Conservation (phyloP, 1,284 basidiomycete genomes). For the Trichosporon sp. region DNA sequence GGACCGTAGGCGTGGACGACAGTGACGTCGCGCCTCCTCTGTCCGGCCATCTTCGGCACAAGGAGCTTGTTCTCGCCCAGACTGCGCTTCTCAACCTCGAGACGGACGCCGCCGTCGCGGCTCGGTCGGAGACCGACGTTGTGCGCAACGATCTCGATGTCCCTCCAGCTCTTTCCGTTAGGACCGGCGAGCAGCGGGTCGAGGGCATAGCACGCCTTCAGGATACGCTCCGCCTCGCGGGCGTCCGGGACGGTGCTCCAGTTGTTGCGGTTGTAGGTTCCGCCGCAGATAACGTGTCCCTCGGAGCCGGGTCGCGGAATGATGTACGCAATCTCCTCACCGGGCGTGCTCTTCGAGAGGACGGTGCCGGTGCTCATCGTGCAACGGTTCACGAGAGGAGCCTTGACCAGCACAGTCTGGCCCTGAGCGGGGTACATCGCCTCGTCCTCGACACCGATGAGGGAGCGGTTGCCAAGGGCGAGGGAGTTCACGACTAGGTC, state of each 20-base stretch:
- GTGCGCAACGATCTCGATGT: slow-evolving; percentile 62
- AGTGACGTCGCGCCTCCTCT: slow-evolving; percentile 57
- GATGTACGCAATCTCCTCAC: slow-evolving; percentile 47
- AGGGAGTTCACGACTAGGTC: slow-evolving; percentile 59
- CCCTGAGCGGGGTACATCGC: slow-evolving; percentile 52
- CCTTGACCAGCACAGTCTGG: slow-evolving; percentile 53
- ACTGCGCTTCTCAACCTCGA: slow-evolving; percentile 65
- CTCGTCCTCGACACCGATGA: slow-evolving; percentile 54
- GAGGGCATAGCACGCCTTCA: slow-evolving; percentile 51
- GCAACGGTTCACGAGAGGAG: slow-evolving; percentile 42
- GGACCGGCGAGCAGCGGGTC: slow-evolving; percentile 52
- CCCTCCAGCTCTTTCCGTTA: slow-evolving; percentile 46
- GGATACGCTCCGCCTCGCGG: slow-evolving; percentile 50
- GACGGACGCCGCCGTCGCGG: slow-evolving; percentile 67
- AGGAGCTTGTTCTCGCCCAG: slow-evolving; percentile 47
- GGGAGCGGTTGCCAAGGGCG: slow-evolving; percentile 51
- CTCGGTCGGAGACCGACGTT: slow-evolving; percentile 73
- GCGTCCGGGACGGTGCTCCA: slow-evolving; percentile 48
- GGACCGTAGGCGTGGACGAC: slow-evolving; percentile 72
- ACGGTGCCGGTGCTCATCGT: slow-evolving; percentile 28
- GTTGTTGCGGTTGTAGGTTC: slow-evolving; percentile 46
- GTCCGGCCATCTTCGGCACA: slow-evolving; percentile 50
- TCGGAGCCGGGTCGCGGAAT: slow-evolving; percentile 58
- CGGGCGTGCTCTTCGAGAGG: slow-evolving; percentile 10
- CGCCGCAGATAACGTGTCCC: slow-evolving; percentile 53